Percentiles rank a stretch among this genome's conserved stretches.
Evolutionary conservation across 164 flowering plant genomes (phyloP).

Genomic region (Piper longum): DNA sequence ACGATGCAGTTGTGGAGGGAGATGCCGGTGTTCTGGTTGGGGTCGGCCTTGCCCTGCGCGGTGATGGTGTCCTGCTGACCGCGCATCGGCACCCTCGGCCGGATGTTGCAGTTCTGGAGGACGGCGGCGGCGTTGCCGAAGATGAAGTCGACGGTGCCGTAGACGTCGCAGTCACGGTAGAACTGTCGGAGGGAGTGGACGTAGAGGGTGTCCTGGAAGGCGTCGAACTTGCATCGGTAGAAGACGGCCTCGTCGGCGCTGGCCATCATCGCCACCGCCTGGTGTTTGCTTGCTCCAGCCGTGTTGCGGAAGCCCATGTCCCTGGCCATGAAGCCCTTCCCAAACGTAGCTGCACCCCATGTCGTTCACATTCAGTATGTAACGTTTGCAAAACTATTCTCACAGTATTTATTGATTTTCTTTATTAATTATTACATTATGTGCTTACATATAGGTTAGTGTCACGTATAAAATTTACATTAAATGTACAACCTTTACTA

Average conservation of each 20-base stretch:
- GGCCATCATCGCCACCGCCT: slow-evolving; percentile 1
- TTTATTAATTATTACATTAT: too few relatives aligned
- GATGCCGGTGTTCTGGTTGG: slow-evolving; percentile 6
- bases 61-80: slow-evolving; percentile 7
- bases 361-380: not conserved
- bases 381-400: too few relatives aligned
- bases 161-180: slow-evolving; percentile 2
- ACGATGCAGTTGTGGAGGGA: slow-evolving; percentile 1
- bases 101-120: slow-evolving; percentile 1
- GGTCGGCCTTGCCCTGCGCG: slow-evolving; percentile 3
- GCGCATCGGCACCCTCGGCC: slow-evolving; percentile 1
- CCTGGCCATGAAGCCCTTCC: not conserved
- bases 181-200: slow-evolving; percentile 5
- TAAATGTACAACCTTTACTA: too few relatives aligned
- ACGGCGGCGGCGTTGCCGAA: slow-evolving; percentile 6
- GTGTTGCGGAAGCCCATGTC: slow-evolving; percentile 2
- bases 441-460: too few relatives aligned
- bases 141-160: not conserved
- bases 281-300: slow-evolving; percentile 1
- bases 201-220: slow-evolving; percentile 5
- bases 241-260: slow-evolving; percentile 1
- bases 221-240: slow-evolving; percentile 3
- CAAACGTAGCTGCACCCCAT: not conserved
- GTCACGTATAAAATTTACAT: too few relatives aligned
- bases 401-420: too few relatives aligned